phyloP scores from a whole-genome alignment of 2,329 filamentous ascomycete genomes.

The Thielaviopsis euricoi region DNA sequence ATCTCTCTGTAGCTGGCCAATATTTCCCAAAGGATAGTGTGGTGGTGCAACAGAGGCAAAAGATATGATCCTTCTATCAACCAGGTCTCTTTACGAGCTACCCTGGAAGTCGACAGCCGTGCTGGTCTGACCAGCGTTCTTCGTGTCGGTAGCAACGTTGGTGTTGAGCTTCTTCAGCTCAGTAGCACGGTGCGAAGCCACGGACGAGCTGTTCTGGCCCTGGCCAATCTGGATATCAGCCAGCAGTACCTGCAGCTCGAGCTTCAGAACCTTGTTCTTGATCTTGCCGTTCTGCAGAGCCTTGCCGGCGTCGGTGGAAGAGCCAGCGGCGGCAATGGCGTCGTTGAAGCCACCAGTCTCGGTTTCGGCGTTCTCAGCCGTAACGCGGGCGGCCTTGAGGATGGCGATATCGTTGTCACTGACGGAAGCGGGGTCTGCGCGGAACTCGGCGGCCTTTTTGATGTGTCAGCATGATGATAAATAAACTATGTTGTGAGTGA shows the following conservation, averaged over 20 bases:
- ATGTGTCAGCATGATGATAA: background rate
- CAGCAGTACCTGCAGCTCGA: slow-evolving; percentile 32
- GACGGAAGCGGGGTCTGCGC: slow-evolving; percentile 27
- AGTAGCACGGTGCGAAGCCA: slow-evolving; percentile 11
- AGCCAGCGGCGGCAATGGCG: slow-evolving; percentile 28
- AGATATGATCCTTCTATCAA: background rate
- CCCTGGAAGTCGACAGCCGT: slow-evolving; percentile 22
- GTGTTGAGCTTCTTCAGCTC: slow-evolving; percentile 36
- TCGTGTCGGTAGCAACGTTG: slow-evolving; percentile 28
- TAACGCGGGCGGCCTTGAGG: slow-evolving; percentile 30
- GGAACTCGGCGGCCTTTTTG: slow-evolving; percentile 21
- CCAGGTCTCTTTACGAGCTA: slow-evolving; percentile 4
- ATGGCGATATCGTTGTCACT: slow-evolving; percentile 31
- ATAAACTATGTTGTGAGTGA: background rate
- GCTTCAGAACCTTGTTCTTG: slow-evolving; percentile 45
- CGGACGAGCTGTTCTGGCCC: slow-evolving; percentile 19
- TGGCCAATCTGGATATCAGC: slow-evolving; percentile 30
- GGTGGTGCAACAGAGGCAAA: background rate
- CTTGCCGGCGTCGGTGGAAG: slow-evolving; percentile 22
- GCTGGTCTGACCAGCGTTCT: slow-evolving; percentile 20
- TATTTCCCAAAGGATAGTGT: background rate
- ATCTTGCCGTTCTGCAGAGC: slow-evolving; percentile 36
- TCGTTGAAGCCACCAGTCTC: slow-evolving; percentile 33
- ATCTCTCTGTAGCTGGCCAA: background rate
- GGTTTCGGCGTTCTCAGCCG: slow-evolving; percentile 37